A percentile compares a stretch with the other conserved stretches of the same genome.
phyloP scores from a whole-genome alignment of 2,329 filamentous ascomycete species.

The Pseudodiploospora longispora region DNA sequence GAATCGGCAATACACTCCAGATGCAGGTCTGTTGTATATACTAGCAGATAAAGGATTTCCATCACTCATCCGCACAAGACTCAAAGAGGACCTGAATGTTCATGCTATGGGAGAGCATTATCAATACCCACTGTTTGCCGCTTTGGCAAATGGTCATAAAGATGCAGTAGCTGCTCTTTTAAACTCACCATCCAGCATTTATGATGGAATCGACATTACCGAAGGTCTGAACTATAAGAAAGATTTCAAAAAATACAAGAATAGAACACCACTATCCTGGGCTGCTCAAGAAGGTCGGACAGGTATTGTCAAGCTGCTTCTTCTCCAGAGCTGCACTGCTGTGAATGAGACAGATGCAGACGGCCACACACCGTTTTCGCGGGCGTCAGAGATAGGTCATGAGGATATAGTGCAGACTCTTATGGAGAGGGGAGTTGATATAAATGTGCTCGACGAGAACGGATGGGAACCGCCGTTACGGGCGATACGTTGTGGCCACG shows the following conservation, averaged over 20 bases:
- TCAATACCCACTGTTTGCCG: neutral
- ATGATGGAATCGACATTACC: neutral
- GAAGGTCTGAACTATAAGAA: neutral
- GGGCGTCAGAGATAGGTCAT: neutral
- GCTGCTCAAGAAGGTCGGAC: neutral
- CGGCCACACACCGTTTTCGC: neutral
- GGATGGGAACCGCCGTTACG: neutral
- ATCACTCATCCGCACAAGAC: neutral
- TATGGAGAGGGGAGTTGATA: neutral
- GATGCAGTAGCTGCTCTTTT: neutral
- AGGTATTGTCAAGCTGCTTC: neutral
- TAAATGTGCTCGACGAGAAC: neutral
- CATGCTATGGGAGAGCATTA: neutral
- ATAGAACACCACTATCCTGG: neutral
- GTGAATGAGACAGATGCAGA: neutral
- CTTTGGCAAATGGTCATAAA: neutral
- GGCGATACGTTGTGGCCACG: neutral
- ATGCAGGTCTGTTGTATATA: neutral
- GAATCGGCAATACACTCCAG: neutral
- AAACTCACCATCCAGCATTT: neutral
- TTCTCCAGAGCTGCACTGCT: neutral
- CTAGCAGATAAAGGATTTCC: neutral
- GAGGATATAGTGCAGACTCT: neutral
- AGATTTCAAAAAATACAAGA: neutral
- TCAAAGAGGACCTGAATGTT: neutral